phyloP scores from a whole-genome alignment of 352 stramenopile genomes.

The Pythium myriotylum region DNA sequence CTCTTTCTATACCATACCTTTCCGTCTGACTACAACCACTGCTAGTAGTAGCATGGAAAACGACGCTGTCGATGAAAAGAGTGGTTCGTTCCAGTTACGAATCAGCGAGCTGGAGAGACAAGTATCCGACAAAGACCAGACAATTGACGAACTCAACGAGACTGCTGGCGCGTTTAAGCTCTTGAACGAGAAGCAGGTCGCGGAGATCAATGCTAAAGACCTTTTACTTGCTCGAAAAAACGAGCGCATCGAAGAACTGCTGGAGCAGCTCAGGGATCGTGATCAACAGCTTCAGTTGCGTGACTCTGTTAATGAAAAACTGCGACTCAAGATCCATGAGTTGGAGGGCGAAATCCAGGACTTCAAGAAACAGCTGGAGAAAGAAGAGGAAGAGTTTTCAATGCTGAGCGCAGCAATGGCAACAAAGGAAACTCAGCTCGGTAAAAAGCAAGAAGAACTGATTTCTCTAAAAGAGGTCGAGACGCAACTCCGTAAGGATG shows the following conservation, averaged over 20 bases:
- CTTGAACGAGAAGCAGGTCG: constrained; percentile 54
- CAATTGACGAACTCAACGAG: constrained; percentile 25
- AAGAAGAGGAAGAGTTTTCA: constrained; percentile 70
- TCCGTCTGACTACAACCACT: no score
- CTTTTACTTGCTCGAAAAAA: constrained; percentile 56
- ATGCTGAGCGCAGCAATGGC: constrained; percentile 61
- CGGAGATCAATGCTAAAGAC: constrained; percentile 74
- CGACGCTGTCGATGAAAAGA: no score
- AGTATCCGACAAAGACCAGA: constrained; percentile 12
- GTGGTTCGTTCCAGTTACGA: no score
- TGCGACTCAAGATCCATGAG: constrained; percentile 25
- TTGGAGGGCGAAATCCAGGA: constrained; percentile 35
- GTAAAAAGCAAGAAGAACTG: constrained; percentile 43
- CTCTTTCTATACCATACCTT: no score
- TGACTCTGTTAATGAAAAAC: constrained; percentile 3
- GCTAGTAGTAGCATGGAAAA: no score
- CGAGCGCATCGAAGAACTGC: constrained; percentile 64
- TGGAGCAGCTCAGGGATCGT: constrained; percentile 43
- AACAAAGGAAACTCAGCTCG: constrained; percentile 48
- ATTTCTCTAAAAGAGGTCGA: constrained; percentile 31
- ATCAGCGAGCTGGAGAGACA: constrained; percentile 1
- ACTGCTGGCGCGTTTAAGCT: constrained; percentile 40
- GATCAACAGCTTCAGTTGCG: constrained; percentile 18
- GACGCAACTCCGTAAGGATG: constrained; percentile 43
- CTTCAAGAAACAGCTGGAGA: constrained; percentile 49